These are phyloP conservation scores for Coniferiporia sulphurascens DNA, from an alignment of 1,284 basidiomycete genomes.

Conservation along the genomic window DNA sequence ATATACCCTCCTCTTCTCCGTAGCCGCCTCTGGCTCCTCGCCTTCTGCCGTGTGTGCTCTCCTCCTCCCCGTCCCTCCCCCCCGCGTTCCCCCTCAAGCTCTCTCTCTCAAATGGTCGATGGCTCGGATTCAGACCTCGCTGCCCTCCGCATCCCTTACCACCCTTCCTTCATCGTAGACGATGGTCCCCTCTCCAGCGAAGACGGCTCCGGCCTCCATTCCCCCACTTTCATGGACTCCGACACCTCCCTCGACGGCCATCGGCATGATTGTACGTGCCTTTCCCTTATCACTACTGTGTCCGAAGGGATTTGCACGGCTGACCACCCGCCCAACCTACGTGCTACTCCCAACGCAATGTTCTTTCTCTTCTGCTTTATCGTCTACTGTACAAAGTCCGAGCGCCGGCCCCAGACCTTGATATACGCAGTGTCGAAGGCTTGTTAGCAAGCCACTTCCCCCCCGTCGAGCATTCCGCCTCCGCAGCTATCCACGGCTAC, in stretches of 20 bases:
- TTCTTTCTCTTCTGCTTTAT: constrained; percentile 21
- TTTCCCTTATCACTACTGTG: constrained; percentile 3
- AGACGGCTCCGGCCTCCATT: constrained; percentile 65
- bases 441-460: constrained; percentile 46
- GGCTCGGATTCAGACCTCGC: constrained; percentile 36
- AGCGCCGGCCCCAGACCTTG: constrained; percentile 34
- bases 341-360: constrained; percentile 4
- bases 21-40: background rate
- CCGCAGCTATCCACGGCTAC: constrained; percentile 19
- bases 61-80: constrained; percentile 2
- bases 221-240: constrained; percentile 43
- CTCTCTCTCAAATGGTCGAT: constrained; percentile 2
- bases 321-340: background rate
- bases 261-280: constrained; percentile 32
- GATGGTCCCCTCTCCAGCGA: constrained; percentile 66
- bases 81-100: background rate
- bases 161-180: constrained; percentile 44
- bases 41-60: constrained; percentile 14
- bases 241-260: constrained; percentile 33
- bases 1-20: background rate
- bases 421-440: constrained; percentile 41
- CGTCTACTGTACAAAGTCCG: constrained; percentile 21
- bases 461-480: constrained; percentile 32
- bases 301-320: constrained; percentile 2
- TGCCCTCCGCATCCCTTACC: constrained; percentile 54